Evolutionary conservation across 495 filamentous ascomycete species (phyloP).

Genomic region (Neurospora sp.): DNA sequence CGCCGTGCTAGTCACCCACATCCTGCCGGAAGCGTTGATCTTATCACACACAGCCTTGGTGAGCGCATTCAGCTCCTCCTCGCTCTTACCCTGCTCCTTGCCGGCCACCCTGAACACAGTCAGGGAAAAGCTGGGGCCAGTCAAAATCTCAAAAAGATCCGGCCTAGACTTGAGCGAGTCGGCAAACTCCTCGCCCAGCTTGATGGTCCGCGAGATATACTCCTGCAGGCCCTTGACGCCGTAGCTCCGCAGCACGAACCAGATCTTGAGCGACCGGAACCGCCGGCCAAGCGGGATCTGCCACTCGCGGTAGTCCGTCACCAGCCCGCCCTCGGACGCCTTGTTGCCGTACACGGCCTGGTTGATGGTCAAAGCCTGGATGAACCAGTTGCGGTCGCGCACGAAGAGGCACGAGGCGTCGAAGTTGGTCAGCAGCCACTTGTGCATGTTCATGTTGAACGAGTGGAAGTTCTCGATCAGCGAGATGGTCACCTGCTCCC

Average conservation of each 20-base stretch:
- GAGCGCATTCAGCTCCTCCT: conserved; percentile 49
- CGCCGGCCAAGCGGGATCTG: conserved; percentile 87
- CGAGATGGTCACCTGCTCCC: conserved; percentile 36
- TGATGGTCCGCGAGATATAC: conserved; percentile 58
- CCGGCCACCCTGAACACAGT: conserved; percentile 58
- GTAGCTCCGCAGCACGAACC: conserved; percentile 89
- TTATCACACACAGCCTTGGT: conserved; percentile 72
- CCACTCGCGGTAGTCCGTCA: conserved; percentile 98
- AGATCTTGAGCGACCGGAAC: conserved; percentile 90
- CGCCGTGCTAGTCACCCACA: conserved; percentile 75
- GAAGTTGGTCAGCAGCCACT: conserved; percentile 94
- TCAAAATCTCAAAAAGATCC: conserved; percentile 72
- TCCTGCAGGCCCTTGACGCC: conserved; percentile 68
- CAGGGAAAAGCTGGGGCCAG: conserved; percentile 66
- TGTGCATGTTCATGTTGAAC: conserved; percentile 95
- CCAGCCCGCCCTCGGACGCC: conserved; percentile 70
- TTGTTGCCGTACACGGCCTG: conserved; percentile 69
- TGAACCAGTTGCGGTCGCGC: conserved; percentile 61
- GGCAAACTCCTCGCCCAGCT: conserved; percentile 61
- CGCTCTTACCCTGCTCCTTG: conserved; percentile 22
- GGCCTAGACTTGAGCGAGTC: conserved; percentile 41
- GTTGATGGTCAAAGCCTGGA: conserved; percentile 69
- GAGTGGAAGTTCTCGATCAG: conserved; percentile 64
- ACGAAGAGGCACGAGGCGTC: conserved; percentile 82
- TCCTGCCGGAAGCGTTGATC: conserved; percentile 64